Evolutionary conservation across 495 filamentous ascomycete species (phyloP).

Genomic region (Cercophora sp.): DNA sequence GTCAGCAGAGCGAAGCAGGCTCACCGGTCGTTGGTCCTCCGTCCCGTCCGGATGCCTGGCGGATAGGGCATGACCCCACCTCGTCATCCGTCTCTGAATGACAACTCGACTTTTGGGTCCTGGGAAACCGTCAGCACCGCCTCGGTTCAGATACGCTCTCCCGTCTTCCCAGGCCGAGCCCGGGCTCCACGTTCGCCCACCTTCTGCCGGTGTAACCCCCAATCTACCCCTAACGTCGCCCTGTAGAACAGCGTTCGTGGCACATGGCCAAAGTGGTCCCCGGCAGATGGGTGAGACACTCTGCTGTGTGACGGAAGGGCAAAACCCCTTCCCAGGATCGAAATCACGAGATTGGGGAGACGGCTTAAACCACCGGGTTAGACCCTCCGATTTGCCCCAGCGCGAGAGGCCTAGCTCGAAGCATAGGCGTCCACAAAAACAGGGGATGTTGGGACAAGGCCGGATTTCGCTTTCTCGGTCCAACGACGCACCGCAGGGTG

Average conservation of each 20-base stretch:
- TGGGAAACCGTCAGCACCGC: not conserved
- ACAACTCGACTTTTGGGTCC: no score
- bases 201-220: not conserved
- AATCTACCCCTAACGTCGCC: not conserved
- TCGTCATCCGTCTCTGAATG: no score
- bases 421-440: no score
- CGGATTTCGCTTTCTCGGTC: not conserved
- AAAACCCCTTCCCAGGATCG: not conserved
- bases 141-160: not conserved
- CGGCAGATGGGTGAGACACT: constrained; percentile 5
- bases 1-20: no score
- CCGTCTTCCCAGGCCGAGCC: not conserved
- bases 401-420: no score
- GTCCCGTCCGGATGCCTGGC: no score
- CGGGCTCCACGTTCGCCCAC: not conserved
- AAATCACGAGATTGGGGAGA: not conserved
- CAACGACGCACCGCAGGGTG: not conserved
- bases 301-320: constrained; percentile 2
- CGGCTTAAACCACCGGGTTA: no score
- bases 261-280: not conserved
- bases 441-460: not conserved
- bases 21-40: no score
- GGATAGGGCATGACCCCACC: no score
- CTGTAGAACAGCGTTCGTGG: not conserved
- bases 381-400: no score